Evolutionary conservation across 192 early-diverging fungal genomes (phyloP).

Genomic region (Coemansia asiatica): DNA sequence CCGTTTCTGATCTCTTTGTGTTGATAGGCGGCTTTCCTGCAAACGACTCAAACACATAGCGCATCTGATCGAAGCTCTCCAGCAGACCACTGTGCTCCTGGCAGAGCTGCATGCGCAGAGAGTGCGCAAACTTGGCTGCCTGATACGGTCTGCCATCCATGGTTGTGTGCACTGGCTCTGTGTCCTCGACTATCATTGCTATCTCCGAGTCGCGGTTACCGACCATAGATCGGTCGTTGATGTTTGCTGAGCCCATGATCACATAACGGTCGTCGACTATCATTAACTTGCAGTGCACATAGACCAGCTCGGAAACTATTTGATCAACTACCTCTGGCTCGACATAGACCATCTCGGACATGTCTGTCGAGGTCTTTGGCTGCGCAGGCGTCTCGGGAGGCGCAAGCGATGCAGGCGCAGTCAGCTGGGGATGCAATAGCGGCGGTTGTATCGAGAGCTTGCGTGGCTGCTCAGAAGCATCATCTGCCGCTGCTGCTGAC

Average conservation of each 20-base stretch:
- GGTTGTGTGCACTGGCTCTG: conserved; percentile 60
- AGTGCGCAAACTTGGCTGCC: conserved; percentile 71
- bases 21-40: conserved; percentile 42
- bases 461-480: background rate
- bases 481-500: background rate
- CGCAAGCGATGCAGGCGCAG: conserved; percentile 22
- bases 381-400: background rate
- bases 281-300: conserved; percentile 86
- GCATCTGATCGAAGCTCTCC: conserved; percentile 51
- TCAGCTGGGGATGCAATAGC: conserved; percentile 13
- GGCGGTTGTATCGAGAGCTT: conserved; percentile 7
- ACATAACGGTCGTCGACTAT: conserved; percentile 84
- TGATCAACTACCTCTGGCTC: conserved; percentile 46
- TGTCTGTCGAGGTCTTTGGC: background rate
- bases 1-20: conserved; percentile 16
- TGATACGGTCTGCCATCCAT: conserved; percentile 79
- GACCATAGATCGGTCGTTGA: conserved; percentile 89
- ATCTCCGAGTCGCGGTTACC: conserved; percentile 88
- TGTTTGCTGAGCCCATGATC: conserved; percentile 83
- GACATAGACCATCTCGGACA: conserved; percentile 15
- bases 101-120: conserved; percentile 73
- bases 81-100: conserved; percentile 81
- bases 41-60: conserved; percentile 45
- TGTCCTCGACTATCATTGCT: conserved; percentile 79
- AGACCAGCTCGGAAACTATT: conserved; percentile 77